Percentiles rank a stretch among this genome's conserved stretches.
Evolutionary conservation across 495 filamentous ascomycete genomes (phyloP).

Genomic region (Penicillium desertorum): DNA sequence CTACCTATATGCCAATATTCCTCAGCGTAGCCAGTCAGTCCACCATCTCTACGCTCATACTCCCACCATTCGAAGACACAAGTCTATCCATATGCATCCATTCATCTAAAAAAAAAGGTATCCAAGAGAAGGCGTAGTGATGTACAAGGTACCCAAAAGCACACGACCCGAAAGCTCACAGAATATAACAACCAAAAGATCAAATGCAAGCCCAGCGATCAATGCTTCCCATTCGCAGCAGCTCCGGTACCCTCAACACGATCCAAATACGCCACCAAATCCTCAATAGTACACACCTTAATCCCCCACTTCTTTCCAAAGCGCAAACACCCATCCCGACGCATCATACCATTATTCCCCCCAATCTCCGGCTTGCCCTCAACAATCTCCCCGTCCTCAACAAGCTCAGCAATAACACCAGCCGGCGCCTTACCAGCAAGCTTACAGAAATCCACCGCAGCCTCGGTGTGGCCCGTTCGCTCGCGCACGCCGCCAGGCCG

Average conservation of each 20-base stretch:
- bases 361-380: constrained; percentile 56
- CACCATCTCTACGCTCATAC: not conserved
- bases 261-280: constrained; percentile 78
- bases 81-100: constrained; percentile 18
- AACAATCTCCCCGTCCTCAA: constrained; percentile 72
- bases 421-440: constrained; percentile 72
- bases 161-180: constrained; percentile 17
- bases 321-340: constrained; percentile 80
- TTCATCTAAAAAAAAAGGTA: constrained; percentile 24
- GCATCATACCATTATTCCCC: constrained; percentile 80
- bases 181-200: constrained; percentile 5
- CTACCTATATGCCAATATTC: not conserved
- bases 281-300: constrained; percentile 93
- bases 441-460: constrained; percentile 82
- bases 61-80: not conserved
- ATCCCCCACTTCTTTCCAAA: constrained; percentile 90
- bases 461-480: constrained; percentile 87
- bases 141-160: constrained; percentile 20
- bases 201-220: constrained; percentile 12
- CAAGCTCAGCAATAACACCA: constrained; percentile 82
- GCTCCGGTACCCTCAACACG: constrained; percentile 35
- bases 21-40: not conserved
- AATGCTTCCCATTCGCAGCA: constrained; percentile 42
- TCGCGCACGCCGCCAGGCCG: constrained; percentile 76
- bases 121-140: constrained; percentile 19